phyloP scores from a whole-genome alignment of 495 filamentous ascomycete genomes.

The Podospora sp. region DNA sequence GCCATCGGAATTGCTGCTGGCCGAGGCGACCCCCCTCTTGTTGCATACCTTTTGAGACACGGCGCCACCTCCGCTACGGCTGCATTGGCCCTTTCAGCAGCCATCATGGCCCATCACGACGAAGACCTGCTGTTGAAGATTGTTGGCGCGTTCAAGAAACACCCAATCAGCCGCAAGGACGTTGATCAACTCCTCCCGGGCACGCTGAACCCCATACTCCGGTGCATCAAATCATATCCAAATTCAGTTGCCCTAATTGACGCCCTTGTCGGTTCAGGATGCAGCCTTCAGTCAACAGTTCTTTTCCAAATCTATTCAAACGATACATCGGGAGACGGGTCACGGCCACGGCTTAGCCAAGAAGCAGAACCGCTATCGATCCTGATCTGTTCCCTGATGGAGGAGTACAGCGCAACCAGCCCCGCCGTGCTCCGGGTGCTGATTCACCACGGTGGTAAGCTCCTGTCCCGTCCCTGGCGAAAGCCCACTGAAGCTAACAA shows the following conservation, averaged over 20 bases:
- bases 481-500: constrained; percentile 17
- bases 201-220: constrained; percentile 30
- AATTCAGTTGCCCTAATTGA: constrained; percentile 29
- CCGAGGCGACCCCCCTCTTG: constrained; percentile 39
- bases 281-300: constrained; percentile 29
- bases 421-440: constrained; percentile 38
- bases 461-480: neutral
- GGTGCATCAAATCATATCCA: constrained; percentile 33
- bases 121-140: constrained; percentile 24
- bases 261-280: constrained; percentile 27
- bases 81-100: constrained; percentile 40
- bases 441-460: constrained; percentile 42
- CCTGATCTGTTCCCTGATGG: constrained; percentile 46
- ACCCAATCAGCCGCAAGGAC: constrained; percentile 17
- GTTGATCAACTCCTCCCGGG: constrained; percentile 29
- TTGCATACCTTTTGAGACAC: constrained; percentile 38
- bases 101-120: constrained; percentile 33
- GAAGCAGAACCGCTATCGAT: constrained; percentile 40
- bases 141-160: constrained; percentile 24
- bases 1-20: constrained; percentile 41
- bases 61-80: constrained; percentile 38
- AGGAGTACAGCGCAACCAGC: constrained; percentile 36
- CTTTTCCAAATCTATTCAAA: constrained; percentile 23
- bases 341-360: constrained; percentile 27
- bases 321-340: constrained; percentile 9